phyloP scores from a whole-genome alignment of 345 rosid species.

The Euclidium syriacum region DNA sequence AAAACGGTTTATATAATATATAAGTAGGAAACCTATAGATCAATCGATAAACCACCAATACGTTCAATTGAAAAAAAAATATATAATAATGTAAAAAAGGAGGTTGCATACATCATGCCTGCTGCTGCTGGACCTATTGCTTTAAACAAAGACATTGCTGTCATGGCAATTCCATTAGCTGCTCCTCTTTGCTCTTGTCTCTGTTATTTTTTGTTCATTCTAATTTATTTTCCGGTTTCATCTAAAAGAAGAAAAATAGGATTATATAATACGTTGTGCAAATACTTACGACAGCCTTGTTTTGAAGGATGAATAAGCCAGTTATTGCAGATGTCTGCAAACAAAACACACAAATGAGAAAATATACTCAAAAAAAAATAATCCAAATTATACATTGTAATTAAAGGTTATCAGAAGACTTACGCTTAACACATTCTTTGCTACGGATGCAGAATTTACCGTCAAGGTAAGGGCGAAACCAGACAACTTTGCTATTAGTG shows the following conservation, averaged over 20 bases:
- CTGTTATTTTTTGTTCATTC: slow-evolving; percentile 20
- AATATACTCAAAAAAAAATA: background rate
- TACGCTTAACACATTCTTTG: slow-evolving; percentile 63
- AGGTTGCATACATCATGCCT: slow-evolving; percentile 44
- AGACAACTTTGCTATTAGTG: slow-evolving; percentile 57
- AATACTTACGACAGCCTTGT: slow-evolving; percentile 50
- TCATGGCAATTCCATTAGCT: slow-evolving; percentile 64
- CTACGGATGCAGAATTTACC: slow-evolving; percentile 56
- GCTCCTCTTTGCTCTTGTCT: slow-evolving; percentile 60
- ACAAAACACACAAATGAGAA: background rate
- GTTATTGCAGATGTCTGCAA: slow-evolving; percentile 45
- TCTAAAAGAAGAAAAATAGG: background rate
- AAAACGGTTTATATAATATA: no score
- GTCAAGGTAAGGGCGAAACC: slow-evolving; percentile 53
- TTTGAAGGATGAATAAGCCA: slow-evolving; percentile 58
- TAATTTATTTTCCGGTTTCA: background rate
- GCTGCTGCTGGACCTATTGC: slow-evolving; percentile 64
- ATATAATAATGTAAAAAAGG: background rate
- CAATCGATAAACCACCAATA: no score
- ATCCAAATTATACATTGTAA: background rate
- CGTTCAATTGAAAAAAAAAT: no score
- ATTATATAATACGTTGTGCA: background rate
- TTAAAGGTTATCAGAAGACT: slow-evolving; percentile 25
- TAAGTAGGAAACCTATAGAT: no score
- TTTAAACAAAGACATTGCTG: slow-evolving; percentile 63